Base-by-base conservation (phyloP, 768 basidiomycete species). In the Pisolithus marmoratus region DNA sequence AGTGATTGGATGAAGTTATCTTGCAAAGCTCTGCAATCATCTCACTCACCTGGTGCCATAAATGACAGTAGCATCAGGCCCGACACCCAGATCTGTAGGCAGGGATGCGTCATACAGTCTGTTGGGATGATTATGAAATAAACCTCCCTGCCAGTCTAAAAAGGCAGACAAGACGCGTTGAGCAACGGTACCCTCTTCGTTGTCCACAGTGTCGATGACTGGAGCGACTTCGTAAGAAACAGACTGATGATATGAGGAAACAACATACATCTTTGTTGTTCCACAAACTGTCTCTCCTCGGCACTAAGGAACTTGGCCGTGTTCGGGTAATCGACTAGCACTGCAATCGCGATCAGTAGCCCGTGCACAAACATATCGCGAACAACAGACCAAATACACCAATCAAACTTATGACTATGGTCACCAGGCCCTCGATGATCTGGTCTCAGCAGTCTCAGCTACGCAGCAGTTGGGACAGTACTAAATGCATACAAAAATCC, bases 251-350 rank as follows among this genome's bases (percentile, higher is more conserved):
- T 8, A 34, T 29, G 43, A 5, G 48, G 12, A 44, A n/a, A 20
- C 11, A 7, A 19, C 48, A 8, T 58, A 84, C 80, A 83, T 64
- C 81, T 82, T 58, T 67, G 77, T 68, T 74, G 73, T 20, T 82
- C 63, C 15, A 83, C 65, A 54, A 72, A 84, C 0, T 77, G 63
- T 8, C 78, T 75, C 57, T 85, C 82, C 58, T 84, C 79, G 0
- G 75, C 78, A 0, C 81, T 84, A 24, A 87, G 64, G 83, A n/a
- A n/a, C n/a, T n/a, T n/a, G n/a, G n/a, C n/a, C n/a, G n/a, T n/a
- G n/a, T n/a, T n/a, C n/a, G n/a, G 82, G 54, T 81, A 81, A 58
- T 84, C 82, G n/a, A 81, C 79, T 58, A 85, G 53, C n/a, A 83
- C 78, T 82, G 42, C 31, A 14, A 14, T 31, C 20, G 5, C 19